Conservation (phyloP, 148 eudicot species). For the Rhododendron williamsianum region DNA sequence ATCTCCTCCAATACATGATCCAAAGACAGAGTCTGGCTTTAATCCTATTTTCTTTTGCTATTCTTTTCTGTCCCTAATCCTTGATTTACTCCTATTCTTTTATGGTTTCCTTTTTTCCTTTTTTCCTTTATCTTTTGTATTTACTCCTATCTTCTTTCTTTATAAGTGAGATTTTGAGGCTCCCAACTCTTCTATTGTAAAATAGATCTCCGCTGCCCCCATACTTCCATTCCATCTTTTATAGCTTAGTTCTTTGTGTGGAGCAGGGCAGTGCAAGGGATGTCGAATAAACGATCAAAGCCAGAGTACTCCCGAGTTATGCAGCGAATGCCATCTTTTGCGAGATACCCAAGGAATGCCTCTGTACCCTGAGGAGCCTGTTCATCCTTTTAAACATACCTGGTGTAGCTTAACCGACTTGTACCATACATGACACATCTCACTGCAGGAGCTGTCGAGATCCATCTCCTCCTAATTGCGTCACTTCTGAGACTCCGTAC, state of each 20-base stretch:
- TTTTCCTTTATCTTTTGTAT: neutral
- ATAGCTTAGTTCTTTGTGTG: neutral
- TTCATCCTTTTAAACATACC: neutral
- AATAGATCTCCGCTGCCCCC: neutral
- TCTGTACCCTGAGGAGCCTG: constrained; percentile 43
- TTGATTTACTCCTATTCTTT: neutral
- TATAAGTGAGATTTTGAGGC: neutral
- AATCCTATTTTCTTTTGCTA: neutral
- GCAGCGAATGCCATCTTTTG: constrained; percentile 53
- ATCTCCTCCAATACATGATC: neutral
- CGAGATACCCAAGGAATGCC: constrained; percentile 47
- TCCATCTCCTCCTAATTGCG: constrained; percentile 5
- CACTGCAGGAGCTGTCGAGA: neutral
- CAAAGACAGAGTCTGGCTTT: neutral
- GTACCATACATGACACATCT: neutral
- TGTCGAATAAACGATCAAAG: constrained; percentile 50
- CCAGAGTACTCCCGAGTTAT: constrained; percentile 44
- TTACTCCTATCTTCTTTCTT: neutral
- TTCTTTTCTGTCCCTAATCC: neutral
- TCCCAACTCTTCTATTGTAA: neutral
- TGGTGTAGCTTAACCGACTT: constrained; percentile 2
- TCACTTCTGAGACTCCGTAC: neutral
- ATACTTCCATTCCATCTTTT: neutral
- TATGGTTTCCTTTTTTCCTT: neutral
- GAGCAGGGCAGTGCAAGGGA: constrained; percentile 51